Evolutionary conservation across 2,329 filamentous ascomycete genomes (phyloP), one percentile per base, ranked within the genome.

Genomic region (Xylaria sp.): DNA sequence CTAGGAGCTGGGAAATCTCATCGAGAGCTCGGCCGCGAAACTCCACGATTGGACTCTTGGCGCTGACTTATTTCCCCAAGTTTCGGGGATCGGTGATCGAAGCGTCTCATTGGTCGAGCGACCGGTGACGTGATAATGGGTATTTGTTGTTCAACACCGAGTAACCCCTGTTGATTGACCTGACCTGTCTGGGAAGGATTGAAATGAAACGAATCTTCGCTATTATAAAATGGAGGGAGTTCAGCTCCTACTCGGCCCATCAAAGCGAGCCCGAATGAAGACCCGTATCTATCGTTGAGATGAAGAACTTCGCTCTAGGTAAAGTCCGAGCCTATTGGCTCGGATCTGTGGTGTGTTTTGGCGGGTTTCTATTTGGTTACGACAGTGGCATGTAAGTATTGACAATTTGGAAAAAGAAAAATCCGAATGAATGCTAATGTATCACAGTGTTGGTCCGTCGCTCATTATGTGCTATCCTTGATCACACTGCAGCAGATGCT

Each of bases 261-360:
- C 20, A 48, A 57, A n/a, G 23, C 28, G 67, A 71, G 23, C 42
- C 49, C 57, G 66, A 70, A 33, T 33, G 51, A 54, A 20, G 23
- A 63, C 20, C 15, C 10, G 9, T 33, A 57, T 40, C 40, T 11
- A 66, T 58, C 31, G 56, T 20, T 40, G 26, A 59, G n/a, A 75
- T 78, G 76, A 76, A 75, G 44, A 68, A 70, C 33, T 75, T 74
- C 9, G 70, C 68, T 4, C 69, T 76, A 26, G 83, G 83, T 28
- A 81, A 77, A 62, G 71, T 84, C 40, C 79, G 85, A 65, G 83
- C 84, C 36, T 87, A 86, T 74, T 87, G 82, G 81, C 80, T 87
- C 10, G 84, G 83, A 2, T 78, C 78, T 1, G 82, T 87, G 3
- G 82, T 86, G 13, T 87, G 84, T 71, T 82, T 85, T 70, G 85